Conservation (phyloP, 208 protist species). For the Strigomonas culicis region DNA sequence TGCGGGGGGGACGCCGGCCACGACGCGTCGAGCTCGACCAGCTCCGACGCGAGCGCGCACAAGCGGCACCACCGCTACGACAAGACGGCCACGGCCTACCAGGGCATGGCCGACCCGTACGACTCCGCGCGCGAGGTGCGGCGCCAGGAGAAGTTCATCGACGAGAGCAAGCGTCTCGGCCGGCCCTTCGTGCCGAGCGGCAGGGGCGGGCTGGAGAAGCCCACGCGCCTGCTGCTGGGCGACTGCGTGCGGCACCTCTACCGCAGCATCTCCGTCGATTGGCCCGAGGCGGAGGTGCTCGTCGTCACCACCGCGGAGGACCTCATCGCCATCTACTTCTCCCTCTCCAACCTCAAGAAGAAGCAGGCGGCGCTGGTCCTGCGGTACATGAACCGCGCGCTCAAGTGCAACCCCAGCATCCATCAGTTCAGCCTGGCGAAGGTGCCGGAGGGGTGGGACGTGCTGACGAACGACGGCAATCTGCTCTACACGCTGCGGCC, state of each 20-base stretch:
- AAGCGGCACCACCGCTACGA: constrained; percentile 49
- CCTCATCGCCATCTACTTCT: constrained; percentile 85
- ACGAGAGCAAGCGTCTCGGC: constrained; percentile 56
- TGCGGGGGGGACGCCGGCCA: not conserved
- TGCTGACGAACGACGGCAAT: constrained; percentile 79
- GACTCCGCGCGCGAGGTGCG: constrained; percentile 52
- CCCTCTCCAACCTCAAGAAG: constrained; percentile 33
- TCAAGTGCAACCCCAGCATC: constrained; percentile 56
- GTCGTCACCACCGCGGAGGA: constrained; percentile 88
- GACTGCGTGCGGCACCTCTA: constrained; percentile 80
- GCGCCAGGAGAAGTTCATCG: constrained; percentile 63
- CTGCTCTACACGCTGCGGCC: constrained; percentile 87
- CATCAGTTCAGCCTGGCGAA: constrained; percentile 64
- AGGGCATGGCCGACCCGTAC: constrained; percentile 54
- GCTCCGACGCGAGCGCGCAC: constrained; percentile 28
- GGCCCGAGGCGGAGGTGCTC: constrained; percentile 58
- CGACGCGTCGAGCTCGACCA: constrained; percentile 6
- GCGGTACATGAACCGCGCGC: constrained; percentile 77
- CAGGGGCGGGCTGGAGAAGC: constrained; percentile 31
- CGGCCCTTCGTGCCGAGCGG: constrained; percentile 70
- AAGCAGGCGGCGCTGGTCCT: constrained; percentile 40
- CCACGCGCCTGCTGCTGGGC: constrained; percentile 73
- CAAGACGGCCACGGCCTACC: constrained; percentile 27
- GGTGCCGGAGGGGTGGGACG: constrained; percentile 81
- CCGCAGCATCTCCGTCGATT: constrained; percentile 57